Percentiles rank a stretch among this genome's conserved stretches.
Conservation (phyloP, 1,284 basidiomycete genomes). For the Xanthoconium separans region DNA sequence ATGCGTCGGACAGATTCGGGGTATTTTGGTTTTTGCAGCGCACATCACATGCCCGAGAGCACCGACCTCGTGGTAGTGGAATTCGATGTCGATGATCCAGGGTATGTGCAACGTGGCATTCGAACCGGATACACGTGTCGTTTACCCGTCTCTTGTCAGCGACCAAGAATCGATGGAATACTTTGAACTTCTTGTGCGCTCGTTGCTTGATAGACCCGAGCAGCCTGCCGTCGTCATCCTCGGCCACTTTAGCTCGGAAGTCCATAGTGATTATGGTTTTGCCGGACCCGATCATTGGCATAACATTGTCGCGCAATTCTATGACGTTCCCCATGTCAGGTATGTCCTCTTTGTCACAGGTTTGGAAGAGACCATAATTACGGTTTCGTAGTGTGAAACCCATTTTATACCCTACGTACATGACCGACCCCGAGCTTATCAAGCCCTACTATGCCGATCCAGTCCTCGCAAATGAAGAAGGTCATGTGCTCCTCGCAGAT, state of each 20-base stretch:
- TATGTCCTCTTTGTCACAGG: slow-evolving; percentile 25
- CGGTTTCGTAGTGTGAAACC: slow-evolving; percentile 64
- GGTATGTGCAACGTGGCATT: slow-evolving; percentile 49
- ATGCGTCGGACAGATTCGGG: slow-evolving; percentile 85
- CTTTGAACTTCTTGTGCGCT: slow-evolving; percentile 90
- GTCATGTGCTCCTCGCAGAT: slow-evolving; percentile 85
- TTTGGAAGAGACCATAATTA: not conserved
- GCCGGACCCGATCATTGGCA: slow-evolving; percentile 88
- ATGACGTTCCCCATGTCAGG: slow-evolving; percentile 90
- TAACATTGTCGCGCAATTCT: slow-evolving; percentile 88
- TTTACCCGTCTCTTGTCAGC: slow-evolving; percentile 38
- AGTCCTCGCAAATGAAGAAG: slow-evolving; percentile 75
- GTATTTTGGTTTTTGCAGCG: slow-evolving; percentile 91
- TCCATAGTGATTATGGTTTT: slow-evolving; percentile 77
- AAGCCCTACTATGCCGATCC: slow-evolving; percentile 79
- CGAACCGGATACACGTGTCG: not conserved
- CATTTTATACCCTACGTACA: slow-evolving; percentile 78
- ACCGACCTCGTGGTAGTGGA: slow-evolving; percentile 93
- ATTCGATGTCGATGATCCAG: slow-evolving; percentile 85
- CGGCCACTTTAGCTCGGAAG: slow-evolving; percentile 88
- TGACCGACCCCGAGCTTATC: slow-evolving; percentile 69
- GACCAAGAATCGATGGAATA: slow-evolving; percentile 72
- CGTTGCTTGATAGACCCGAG: slow-evolving; percentile 83
- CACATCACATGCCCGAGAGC: slow-evolving; percentile 87
- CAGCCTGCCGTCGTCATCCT: slow-evolving; percentile 87